Evolutionary conservation across 129 eudicot species (phyloP), one percentile per base, ranked within the genome.

Genomic region (Rutidosis leptorrhynchoides): DNA sequence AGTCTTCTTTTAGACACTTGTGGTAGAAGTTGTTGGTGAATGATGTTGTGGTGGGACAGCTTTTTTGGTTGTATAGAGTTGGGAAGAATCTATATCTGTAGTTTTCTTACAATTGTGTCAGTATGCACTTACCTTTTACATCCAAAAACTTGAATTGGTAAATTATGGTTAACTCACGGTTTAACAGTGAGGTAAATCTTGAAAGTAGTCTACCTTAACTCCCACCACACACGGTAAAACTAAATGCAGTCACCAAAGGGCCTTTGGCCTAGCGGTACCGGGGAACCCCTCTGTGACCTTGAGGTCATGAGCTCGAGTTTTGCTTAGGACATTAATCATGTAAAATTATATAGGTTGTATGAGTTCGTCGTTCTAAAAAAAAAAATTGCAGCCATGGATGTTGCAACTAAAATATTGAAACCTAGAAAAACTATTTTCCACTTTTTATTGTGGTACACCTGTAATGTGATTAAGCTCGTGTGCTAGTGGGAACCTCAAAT

Each of bases 41-140:
- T 61, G 46, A 22, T 58, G 74, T 3, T 49, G 42, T 63, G 78
- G 72, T 65, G 58, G 71, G 71, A 33, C 43, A 27, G 59, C 21
- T 65, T 73, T 65, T 17, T 66, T 65, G 66, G 67, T 74, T 66
- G 32, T 14, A 32, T 25, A 46, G 54, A 57, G 73, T 66, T 66
- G 73, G 72, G 73, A 66, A 67, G 67, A 58, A 66, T 74, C 74
- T 67, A 55, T 62, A 66, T 74, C 74, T 67, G 42, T 62, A 11
- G 45, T 24, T 40, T 62, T 20, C 37, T n/a, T 14, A 61, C 27
- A 61, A 8, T 71, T 52, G 73, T 74, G 68, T 67, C 63, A 58
- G 74, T 66, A 22, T 67, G 43, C 27, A 30, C n/a, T 11, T 10
- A 27, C 5, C 32, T 29, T 29, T 29, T 29, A 29, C 32, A 3